A percentile compares a stretch with the other conserved stretches of the same genome.
Conservation (phyloP, 805 yeast genomes). For the Myxozyma melibiosi region DNA sequence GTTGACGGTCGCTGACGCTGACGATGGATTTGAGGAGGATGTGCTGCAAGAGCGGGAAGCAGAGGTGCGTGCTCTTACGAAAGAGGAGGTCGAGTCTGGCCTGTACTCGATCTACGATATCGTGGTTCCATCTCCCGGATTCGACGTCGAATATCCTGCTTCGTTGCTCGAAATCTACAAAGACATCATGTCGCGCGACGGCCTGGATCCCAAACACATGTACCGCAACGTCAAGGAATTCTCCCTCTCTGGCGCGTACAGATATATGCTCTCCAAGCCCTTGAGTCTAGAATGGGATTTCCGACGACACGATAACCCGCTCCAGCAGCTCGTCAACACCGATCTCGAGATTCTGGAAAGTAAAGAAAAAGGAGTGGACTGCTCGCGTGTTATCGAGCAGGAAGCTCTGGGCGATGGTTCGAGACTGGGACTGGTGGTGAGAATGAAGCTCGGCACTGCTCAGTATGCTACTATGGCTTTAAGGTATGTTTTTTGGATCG, state of each 20-base stretch:
- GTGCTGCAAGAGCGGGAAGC: slow-evolving; percentile 56
- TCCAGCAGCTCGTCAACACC: slow-evolving; percentile 74
- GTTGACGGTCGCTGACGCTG: slow-evolving; percentile 42
- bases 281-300: slow-evolving; percentile 61
- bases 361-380: slow-evolving; percentile 32
- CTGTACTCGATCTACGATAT: slow-evolving; percentile 74
- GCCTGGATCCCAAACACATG: slow-evolving; percentile 84
- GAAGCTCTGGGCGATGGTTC: slow-evolving; percentile 1
- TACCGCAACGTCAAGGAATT: slow-evolving; percentile 82
- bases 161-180: slow-evolving; percentile 51
- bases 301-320: slow-evolving; percentile 62
- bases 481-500: slow-evolving; percentile 59
- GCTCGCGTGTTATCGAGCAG: slow-evolving; percentile 20
- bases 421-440: slow-evolving; percentile 70
- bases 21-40: slow-evolving; percentile 70
- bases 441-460: slow-evolving; percentile 77
- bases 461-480: slow-evolving; percentile 98
- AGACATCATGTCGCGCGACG: slow-evolving; percentile 72
- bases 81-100: slow-evolving; percentile 64
- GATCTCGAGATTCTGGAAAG: slow-evolving; percentile 62
- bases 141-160: slow-evolving; percentile 79
- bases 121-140: slow-evolving; percentile 96
- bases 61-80: slow-evolving; percentile 74
- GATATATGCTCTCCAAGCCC: slow-evolving; percentile 71
- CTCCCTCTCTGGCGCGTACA: slow-evolving; percentile 87